These are phyloP conservation scores for Mikania micrantha DNA, from an alignment of 129 eudicot genomes.

Conservation along the genomic window DNA sequence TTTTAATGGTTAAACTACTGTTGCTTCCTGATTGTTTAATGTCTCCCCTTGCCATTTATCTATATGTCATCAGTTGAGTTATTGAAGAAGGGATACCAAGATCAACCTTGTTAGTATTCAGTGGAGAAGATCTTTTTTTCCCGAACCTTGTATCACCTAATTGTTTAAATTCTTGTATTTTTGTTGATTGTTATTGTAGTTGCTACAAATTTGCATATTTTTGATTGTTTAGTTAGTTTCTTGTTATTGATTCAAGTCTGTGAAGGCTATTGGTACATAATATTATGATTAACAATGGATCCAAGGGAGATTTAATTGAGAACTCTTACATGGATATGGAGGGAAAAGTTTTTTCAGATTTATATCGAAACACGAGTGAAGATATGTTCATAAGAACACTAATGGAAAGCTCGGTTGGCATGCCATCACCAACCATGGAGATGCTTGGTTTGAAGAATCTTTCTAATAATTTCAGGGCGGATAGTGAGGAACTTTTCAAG, in stretches of 20 bases:
- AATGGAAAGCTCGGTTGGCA: slow-evolving; percentile 62
- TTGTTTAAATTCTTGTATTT: background rate
- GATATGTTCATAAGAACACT: slow-evolving; percentile 56
- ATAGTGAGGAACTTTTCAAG: slow-evolving; percentile 74
- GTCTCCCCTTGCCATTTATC: slow-evolving; percentile 1
- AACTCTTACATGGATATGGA: slow-evolving; percentile 45
- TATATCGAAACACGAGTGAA: slow-evolving; percentile 63
- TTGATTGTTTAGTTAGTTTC: background rate
- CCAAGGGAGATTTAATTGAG: slow-evolving; percentile 17
- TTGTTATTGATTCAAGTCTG: background rate
- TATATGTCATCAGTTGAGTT: slow-evolving; percentile 20
- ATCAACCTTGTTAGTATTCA: background rate
- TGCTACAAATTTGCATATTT: slow-evolving; percentile 2
- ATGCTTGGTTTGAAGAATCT: slow-evolving; percentile 65
- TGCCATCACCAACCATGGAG: slow-evolving; percentile 67
- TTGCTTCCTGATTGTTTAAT: slow-evolving; percentile 12
- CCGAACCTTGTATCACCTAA: background rate
- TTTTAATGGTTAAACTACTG: slow-evolving; percentile 17
- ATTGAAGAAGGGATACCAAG: slow-evolving; percentile 15
- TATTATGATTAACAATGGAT: slow-evolving; percentile 35
- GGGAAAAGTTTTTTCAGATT: slow-evolving; percentile 54
- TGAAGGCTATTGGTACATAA: background rate
- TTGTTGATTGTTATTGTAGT: background rate
- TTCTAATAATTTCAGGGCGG: slow-evolving; percentile 44
- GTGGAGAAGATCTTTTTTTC: background rate